phyloP scores from a whole-genome alignment of 1,139 yeast genomes.

The Hyphopichia fennica region DNA sequence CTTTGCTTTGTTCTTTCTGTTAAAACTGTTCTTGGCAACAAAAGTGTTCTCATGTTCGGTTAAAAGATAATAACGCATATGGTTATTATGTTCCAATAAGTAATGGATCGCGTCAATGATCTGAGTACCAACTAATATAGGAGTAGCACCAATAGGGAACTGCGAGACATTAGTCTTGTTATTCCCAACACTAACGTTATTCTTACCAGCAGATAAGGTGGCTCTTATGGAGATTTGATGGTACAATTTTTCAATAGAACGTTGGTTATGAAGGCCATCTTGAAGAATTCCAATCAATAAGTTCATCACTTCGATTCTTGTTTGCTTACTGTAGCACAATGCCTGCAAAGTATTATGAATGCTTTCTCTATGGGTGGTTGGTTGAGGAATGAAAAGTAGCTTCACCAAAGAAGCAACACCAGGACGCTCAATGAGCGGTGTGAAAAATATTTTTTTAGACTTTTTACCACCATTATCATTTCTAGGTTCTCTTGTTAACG shows the following conservation, averaged over 20 bases:
- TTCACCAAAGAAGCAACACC: conserved; percentile 77
- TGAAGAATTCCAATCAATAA: conserved; percentile 66
- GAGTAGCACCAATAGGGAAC: conserved; percentile 65
- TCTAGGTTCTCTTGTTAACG: not conserved
- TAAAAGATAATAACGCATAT: conserved; percentile 72
- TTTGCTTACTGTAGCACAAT: conserved; percentile 75
- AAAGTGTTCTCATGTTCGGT: conserved; percentile 75
- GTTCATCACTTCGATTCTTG: conserved; percentile 75
- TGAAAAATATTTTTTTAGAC: conserved; percentile 44
- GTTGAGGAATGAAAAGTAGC: conserved; percentile 72
- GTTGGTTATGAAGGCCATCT: conserved; percentile 68
- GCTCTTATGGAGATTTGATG: conserved; percentile 48
- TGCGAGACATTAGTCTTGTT: conserved; percentile 13
- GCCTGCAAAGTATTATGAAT: conserved; percentile 67
- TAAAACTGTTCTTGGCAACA: conserved; percentile 44
- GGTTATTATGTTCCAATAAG: conserved; percentile 67
- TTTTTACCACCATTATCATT: conserved; percentile 9
- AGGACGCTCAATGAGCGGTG: conserved; percentile 71
- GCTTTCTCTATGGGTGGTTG: conserved; percentile 61
- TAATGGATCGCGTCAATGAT: conserved; percentile 74
- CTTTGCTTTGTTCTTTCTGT: conserved; percentile 40
- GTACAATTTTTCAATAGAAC: conserved; percentile 66
- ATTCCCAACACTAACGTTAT: conserved; percentile 7
- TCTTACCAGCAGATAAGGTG: conserved; percentile 3
- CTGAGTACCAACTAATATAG: conserved; percentile 72